Percentiles rank a stretch among this genome's conserved stretches.
These are phyloP conservation scores for Dothideomycetidae sp. DNA, from an alignment of 2,329 filamentous ascomycete species.

Conservation along the genomic window DNA sequence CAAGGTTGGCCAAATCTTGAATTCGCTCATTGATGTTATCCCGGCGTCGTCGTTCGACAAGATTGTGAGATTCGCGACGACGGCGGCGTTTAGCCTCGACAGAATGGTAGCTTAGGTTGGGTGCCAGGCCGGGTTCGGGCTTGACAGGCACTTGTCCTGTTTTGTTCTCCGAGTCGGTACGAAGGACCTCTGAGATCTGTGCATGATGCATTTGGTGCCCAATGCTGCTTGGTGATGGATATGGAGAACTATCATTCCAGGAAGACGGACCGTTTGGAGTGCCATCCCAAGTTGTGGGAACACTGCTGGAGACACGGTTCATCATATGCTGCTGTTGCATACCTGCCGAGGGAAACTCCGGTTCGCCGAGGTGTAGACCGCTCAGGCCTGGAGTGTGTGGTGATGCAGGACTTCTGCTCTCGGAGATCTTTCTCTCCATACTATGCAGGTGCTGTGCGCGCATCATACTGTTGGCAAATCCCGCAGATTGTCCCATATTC, in stretches of 20 bases:
- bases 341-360: slow-evolving; percentile 29
- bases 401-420: slow-evolving; percentile 65
- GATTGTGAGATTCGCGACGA: slow-evolving; percentile 85
- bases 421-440: slow-evolving; percentile 50
- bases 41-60: slow-evolving; percentile 83
- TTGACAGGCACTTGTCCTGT: slow-evolving; percentile 7
- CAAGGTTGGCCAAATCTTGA: slow-evolving; percentile 85
- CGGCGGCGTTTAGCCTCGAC: slow-evolving; percentile 90
- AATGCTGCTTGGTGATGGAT: slow-evolving; percentile 64
- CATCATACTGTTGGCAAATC: slow-evolving; percentile 16
- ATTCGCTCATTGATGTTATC: slow-evolving; percentile 99
- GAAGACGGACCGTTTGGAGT: slow-evolving; percentile 58
- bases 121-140: slow-evolving; percentile 34
- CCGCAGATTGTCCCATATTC: slow-evolving; percentile 23
- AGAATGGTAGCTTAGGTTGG: slow-evolving; percentile 46
- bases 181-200: slow-evolving; percentile 78
- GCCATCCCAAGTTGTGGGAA: slow-evolving; percentile 81
- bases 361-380: slow-evolving; percentile 54
- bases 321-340: slow-evolving; percentile 23
- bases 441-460: slow-evolving; percentile 24
- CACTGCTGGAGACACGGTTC: slow-evolving; percentile 49
- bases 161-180: slow-evolving; percentile 51
- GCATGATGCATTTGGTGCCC: slow-evolving; percentile 46
- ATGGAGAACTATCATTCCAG: slow-evolving; percentile 67
- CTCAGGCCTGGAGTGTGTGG: slow-evolving; percentile 70